Base-by-base conservation (phyloP, 2,329 filamentous ascomycete genomes). In the Penicillium expansum region DNA sequence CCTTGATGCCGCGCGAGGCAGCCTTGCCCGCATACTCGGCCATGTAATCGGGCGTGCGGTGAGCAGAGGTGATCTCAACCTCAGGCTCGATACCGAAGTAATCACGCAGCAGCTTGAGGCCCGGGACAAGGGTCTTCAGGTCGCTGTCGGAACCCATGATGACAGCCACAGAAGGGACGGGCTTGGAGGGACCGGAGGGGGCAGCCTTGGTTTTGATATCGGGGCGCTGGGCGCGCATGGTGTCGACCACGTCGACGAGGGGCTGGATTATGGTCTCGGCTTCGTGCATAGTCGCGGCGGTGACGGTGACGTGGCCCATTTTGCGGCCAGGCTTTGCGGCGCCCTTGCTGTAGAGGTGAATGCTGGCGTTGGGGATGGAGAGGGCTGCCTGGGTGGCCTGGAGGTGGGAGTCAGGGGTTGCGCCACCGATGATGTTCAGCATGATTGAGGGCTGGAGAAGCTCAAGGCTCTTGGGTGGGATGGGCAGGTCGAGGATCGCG, bases 331-430 rank as follows among this genome's bases (percentile, higher is more conserved):
- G 91, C 66, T 92, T 90, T 27, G 92, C 89, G 45, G 84, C 85
- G 11, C 84, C 85, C 76, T 97, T 97, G 68, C 92, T 92, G 77
- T 99, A 99, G 45, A 97, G 84, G 69, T 99, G 93, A 11, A 97
- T 82, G 51, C 80, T 82, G 37, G 83, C 84, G 53, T 81, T 83
- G 42, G 82, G 83, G 52, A 82, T 80, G 44, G 81, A 77, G 33
- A 87, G 76, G 1, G 87, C 86, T 50, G 76, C 75, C 57, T 81
- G 75, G 13, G 82, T 82, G 54, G 86, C 77, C 45, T 82, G 74
- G 38, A 84, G 70, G 90, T 92, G 68, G 80, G 83, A 61, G 77
- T 83, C 67, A 70, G 81, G 73, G 77, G 89, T 68, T 79, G 82
- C 51, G 83, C 86, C 70, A 29, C 81, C 81, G 24, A 83, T 78